These are phyloP conservation scores for Chaetomium sp. DNA, from an alignment of 2,329 filamentous ascomycete species.

Conservation along the genomic window DNA sequence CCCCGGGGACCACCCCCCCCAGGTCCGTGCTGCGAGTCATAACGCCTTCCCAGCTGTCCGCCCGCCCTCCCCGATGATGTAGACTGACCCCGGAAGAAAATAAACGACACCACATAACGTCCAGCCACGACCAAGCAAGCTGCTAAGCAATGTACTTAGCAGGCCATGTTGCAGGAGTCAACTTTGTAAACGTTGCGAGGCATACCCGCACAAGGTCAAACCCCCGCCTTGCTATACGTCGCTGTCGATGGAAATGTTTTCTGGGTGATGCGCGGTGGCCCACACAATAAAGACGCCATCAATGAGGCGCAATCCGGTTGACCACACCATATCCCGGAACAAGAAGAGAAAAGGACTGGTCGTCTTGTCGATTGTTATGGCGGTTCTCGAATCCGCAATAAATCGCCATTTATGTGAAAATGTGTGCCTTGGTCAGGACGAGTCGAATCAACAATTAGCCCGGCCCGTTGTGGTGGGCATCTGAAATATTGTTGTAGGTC, in stretches of 20 bases:
- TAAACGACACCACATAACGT: background rate
- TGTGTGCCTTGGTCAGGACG: background rate
- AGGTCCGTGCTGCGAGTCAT: constrained; percentile 14
- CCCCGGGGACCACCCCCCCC: background rate
- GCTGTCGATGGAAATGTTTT: background rate
- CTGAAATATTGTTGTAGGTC: background rate
- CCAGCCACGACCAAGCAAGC: background rate
- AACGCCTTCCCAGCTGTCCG: constrained; percentile 23
- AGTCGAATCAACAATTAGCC: constrained; percentile 11
- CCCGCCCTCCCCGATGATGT: constrained; percentile 11
- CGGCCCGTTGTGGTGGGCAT: constrained; percentile 5
- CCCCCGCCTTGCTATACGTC: background rate
- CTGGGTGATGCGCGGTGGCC: background rate
- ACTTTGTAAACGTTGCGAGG: background rate
- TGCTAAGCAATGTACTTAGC: background rate
- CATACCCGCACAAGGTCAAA: background rate
- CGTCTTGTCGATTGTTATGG: background rate
- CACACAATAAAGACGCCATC: constrained; percentile 5
- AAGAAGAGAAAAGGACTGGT: constrained; percentile 16
- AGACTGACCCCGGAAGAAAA: constrained; percentile 14
- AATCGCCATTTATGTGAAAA: constrained; percentile 11
- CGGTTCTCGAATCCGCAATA: background rate
- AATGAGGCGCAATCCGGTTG: constrained; percentile 8
- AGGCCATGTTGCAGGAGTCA: background rate
- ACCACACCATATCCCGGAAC: constrained; percentile 9